Percentiles rank a stretch among this genome's conserved stretches.
Conservation (phyloP, 805 yeast species). For the Candida ipomoeae region DNA sequence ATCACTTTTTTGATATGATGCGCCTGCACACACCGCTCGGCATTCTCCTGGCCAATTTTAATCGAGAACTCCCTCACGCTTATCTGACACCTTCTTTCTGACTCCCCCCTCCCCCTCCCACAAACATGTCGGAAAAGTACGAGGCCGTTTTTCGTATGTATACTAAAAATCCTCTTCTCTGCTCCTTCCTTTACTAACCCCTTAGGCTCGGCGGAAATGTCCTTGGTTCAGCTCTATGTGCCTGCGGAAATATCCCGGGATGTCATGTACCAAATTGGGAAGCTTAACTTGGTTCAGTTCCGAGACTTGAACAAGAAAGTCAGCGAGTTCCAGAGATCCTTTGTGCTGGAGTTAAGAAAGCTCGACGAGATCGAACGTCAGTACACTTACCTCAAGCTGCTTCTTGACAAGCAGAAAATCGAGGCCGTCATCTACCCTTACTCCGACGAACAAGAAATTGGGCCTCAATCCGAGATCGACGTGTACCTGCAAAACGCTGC, state of each 20-base stretch:
- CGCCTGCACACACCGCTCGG: constrained; percentile 4
- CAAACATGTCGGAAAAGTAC: constrained; percentile 27
- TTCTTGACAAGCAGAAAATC: constrained; percentile 49
- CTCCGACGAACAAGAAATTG: constrained; percentile 21
- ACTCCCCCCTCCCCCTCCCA: background rate
- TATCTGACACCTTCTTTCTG: constrained; percentile 2
- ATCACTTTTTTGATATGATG: background rate
- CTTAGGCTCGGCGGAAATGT: constrained; percentile 91
- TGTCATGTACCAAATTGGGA: constrained; percentile 81
- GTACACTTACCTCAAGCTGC: constrained; percentile 39
- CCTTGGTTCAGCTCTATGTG: constrained; percentile 84
- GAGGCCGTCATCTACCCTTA: constrained; percentile 34
- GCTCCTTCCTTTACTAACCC: constrained; percentile 15
- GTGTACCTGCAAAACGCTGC: constrained; percentile 60
- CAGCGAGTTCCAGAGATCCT: constrained; percentile 83
- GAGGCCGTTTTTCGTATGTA: constrained; percentile 46
- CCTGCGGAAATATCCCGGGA: constrained; percentile 89
- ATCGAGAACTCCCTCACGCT: constrained; percentile 2
- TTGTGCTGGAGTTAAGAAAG: constrained; percentile 80
- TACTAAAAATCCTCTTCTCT: background rate
- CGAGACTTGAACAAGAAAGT: constrained; percentile 77
- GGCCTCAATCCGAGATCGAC: constrained; percentile 62
- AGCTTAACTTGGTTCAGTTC: constrained; percentile 80
- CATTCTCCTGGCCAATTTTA: constrained; percentile 5
- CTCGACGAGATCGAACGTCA: constrained; percentile 89